Evolutionary conservation across 1,139 yeast species (phyloP), one percentile per base, ranked within the genome.

Genomic region (Geotrichum aggregatum): DNA sequence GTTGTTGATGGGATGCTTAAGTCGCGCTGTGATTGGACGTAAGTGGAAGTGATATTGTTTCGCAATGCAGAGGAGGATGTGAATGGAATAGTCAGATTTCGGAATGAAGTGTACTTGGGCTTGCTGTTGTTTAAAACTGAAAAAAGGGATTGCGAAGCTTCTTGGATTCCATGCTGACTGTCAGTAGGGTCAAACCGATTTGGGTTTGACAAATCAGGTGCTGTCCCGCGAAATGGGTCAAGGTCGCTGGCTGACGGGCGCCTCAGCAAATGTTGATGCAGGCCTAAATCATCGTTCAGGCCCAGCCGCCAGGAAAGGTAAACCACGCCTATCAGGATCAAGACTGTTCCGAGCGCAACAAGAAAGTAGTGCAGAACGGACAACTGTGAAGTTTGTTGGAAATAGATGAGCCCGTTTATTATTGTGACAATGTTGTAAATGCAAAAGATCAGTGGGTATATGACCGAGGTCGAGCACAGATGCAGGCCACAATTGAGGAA

Each of bases 371-470:
- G 78, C 14, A 58, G 46, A 10, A 62, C 58, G 0, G 74, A 64
- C 38, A 80, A 66, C 35, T 68, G 66, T 19, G 70, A 68, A 56
- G 79, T 69, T 59, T 78, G 81, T 58, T 82, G 72, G 65, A 78
- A 82, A 63, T 80, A 87, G 3, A 81, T 74, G 55, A 87, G 69
- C 40, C 89, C 92, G 64, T 88, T 89, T 53, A 83, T 67, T 60
- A 88, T 82, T 59, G 87, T 84, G 58, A 80, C 74, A 52, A 87
- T 71, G 68, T 87, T 89, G 73, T 84, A 89, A 42, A 87, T 81
- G 69, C 94, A 84, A 66, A 89, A 89, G 50, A 91, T 87, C 57
- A 89, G 72, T 0, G 96, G 96, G 63, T 88, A 89, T 38, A 89
- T 73, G n/a, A 87, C 78, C 7, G 92, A 82, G 0, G 96, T 87